These are phyloP conservation scores for Brasenia schreberi DNA, from an alignment of 164 flowering plant species.

Conservation along the genomic window DNA sequence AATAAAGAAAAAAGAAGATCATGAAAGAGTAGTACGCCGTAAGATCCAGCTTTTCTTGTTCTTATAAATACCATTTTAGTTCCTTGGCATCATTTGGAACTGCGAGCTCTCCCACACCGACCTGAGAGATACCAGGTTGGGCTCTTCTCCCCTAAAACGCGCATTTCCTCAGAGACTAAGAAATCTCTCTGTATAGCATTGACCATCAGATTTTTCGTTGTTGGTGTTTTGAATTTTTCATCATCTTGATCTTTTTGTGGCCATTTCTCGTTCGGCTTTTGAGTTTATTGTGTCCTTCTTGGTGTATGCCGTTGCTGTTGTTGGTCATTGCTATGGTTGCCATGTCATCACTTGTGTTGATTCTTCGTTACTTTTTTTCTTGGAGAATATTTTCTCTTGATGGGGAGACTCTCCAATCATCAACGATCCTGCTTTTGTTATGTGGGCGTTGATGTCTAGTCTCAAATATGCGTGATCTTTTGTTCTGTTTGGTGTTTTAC, in stretches of 20 bases:
- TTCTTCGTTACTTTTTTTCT: background rate
- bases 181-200: background rate
- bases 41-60: background rate
- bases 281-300: background rate
- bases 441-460: background rate
- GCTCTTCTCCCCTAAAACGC: background rate
- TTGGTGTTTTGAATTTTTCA: background rate
- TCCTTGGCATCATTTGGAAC: background rate
- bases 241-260: background rate
- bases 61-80: background rate
- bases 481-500: background rate
- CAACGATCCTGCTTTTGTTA: background rate
- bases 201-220: background rate
- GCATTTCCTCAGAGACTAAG: background rate
- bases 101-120: background rate
- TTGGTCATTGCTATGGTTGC: background rate
- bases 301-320: background rate
- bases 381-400: background rate
- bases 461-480: background rate
- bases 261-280: background rate
- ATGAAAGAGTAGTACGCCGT: background rate
- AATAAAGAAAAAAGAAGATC: background rate
- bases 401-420: background rate
- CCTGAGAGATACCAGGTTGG: background rate
- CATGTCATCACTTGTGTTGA: background rate